These are phyloP conservation scores for Microbotryomycetes sp. DNA, from an alignment of 1,284 basidiomycete genomes.

Conservation along the genomic window DNA sequence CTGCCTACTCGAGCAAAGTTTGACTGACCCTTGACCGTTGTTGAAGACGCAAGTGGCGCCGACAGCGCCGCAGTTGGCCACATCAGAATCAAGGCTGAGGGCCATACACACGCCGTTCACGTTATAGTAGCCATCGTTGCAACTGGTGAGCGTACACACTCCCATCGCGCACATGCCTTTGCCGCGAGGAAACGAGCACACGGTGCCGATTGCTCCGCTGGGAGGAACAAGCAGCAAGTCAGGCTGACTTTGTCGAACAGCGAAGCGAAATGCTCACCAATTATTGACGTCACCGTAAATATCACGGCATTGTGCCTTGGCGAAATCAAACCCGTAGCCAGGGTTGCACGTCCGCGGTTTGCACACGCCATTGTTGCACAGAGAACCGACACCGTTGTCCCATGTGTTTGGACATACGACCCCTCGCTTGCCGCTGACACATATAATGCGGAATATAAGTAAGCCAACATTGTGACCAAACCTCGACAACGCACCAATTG, in stretches of 20 bases:
- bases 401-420: conserved; percentile 13
- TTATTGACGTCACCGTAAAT: conserved; percentile 11
- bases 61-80: conserved; percentile 8
- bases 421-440: conserved; percentile 2
- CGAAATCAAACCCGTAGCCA: conserved; percentile 18
- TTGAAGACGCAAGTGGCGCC: conserved; percentile 17
- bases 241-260: too few species aligned
- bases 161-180: neutral
- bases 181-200: neutral
- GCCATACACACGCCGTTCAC: conserved; percentile 1
- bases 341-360: conserved; percentile 11
- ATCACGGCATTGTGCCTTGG: conserved; percentile 7
- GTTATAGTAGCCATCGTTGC: conserved; percentile 14
- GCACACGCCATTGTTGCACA: conserved; percentile 19
- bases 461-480: conserved; percentile 5
- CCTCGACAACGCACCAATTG: conserved; percentile 1
- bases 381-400: conserved; percentile 20
- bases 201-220: conserved; percentile 20
- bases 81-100: neutral
- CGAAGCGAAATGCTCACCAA: conserved; percentile 7
- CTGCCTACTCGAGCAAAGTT: neutral
- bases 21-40: conserved; percentile 1
- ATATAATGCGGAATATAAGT: conserved; percentile 2
- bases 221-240: neutral
- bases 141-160: conserved; percentile 8